Base-by-base conservation (phyloP, 768 basidiomycete species). In the Suillus fuscotomentosus region DNA sequence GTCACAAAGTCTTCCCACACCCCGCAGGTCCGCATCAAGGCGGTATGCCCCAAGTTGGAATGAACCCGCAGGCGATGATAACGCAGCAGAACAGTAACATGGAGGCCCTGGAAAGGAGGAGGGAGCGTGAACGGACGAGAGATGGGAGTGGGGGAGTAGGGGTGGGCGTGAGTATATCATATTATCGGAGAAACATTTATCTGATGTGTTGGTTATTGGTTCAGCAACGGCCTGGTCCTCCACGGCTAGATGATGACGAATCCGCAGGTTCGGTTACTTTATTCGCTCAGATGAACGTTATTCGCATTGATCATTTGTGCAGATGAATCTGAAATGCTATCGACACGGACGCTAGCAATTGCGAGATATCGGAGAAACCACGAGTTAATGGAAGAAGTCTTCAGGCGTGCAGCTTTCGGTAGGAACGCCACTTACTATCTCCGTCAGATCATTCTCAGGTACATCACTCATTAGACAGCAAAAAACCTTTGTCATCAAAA, bases 341-440 rank as follows among this genome's bases (percentile, higher is more conserved):
- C 92, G 0, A 86, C 89, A 2, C 83, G 89, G 50, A 85, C 90
- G 3, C 80, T 93, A 17, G 89, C 92, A 8, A 70, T 90, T 42
- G 83, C 86, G 20, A 82, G 92, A 42, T 94, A 92, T 71, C 84
- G 82, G 67, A 86, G 91, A 7, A 94, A 94, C 70, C 91, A 94
- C 70, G 92, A 92, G 51, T 79, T 89, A 65, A 94, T 94, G 91
- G 89, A 89, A 70, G 89, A 89, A 50, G 88, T 94, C 2, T 93
- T 94, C 74, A 82, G 81, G 67, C 83, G 85, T 67, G 91, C 92
- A 27, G 89, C 88, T 1, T 89, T 86, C 69, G 86, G 91, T 68
- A 59, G 55, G 43, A 34, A 42, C 10, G 2, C 51, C 9, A 15
- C 14, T 7, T 0, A 15, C 2, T 6, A n/a, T n/a, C 11, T 48